phyloP scores from a whole-genome alignment of 352 stramenopile genomes.

The Halophytophthora polymorphica region DNA sequence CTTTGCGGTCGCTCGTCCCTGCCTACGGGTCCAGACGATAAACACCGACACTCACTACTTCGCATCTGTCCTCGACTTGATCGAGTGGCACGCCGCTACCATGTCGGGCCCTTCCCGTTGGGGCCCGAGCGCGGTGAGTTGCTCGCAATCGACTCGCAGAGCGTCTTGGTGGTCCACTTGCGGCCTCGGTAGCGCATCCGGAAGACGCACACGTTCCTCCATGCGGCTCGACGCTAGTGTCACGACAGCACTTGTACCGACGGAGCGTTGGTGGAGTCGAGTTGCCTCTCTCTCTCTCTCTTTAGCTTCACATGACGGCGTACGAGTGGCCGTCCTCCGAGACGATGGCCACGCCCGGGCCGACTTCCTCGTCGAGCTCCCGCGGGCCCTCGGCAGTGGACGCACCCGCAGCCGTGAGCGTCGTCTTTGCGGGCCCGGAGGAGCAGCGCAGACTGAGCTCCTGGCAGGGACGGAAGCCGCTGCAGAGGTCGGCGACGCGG shows the following conservation, averaged over 20 bases:
- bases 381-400: constrained; percentile 13
- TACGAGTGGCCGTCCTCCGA: constrained; percentile 33
- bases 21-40: too few species aligned
- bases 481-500: constrained; percentile 29
- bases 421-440: constrained; percentile 2
- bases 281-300: not conserved
- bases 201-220: not conserved
- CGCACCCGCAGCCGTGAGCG: constrained; percentile 17
- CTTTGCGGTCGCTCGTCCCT: too few species aligned
- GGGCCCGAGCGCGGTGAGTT: too few species aligned
- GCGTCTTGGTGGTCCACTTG: too few species aligned
- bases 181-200: too few species aligned
- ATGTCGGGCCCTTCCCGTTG: too few species aligned
- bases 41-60: too few species aligned
- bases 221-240: too few species aligned
- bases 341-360: constrained; percentile 28
- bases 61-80: too few species aligned
- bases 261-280: not conserved
- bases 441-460: not conserved
- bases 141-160: too few species aligned
- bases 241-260: constrained; percentile 3
- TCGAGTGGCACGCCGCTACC: too few species aligned
- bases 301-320: constrained; percentile 24
- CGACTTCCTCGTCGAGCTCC: not conserved
- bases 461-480: constrained; percentile 9